Percentiles rank a stretch among this genome's conserved stretches.
Evolutionary conservation across 306 rosid species (phyloP).

Genomic region (Carpinus fangiana): DNA sequence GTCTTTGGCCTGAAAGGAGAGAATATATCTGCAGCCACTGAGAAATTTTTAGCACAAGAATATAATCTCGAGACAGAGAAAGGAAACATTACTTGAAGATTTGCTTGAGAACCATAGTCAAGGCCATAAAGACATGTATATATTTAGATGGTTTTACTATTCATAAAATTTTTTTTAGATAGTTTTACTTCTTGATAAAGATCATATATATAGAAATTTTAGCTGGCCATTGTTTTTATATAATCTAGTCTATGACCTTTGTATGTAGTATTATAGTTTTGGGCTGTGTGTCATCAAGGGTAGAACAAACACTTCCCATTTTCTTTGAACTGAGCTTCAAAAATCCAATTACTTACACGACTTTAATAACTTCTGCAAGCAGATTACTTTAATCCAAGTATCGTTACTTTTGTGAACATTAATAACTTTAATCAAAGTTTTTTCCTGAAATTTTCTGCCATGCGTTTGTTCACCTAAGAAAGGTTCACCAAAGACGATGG

Average conservation of each 20-base stretch:
- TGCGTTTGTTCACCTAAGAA: too few species aligned
- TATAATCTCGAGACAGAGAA: neutral
- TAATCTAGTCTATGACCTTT: neutral
- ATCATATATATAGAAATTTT: too few species aligned
- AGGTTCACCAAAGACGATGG: too few species aligned
- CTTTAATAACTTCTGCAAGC: neutral
- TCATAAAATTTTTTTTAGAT: neutral
- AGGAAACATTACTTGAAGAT: neutral
- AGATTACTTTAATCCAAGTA: too few species aligned
- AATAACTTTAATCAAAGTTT: too few species aligned
- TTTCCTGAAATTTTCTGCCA: too few species aligned
- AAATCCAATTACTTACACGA: neutral
- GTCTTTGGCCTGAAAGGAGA: neutral
- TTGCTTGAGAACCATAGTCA: neutral
- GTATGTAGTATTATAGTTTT: neutral
- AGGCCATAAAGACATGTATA: neutral
- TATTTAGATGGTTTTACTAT: neutral
- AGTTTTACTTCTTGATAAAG: neutral
- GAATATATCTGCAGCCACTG: neutral
- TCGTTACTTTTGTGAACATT: too few species aligned
- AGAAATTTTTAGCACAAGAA: neutral
- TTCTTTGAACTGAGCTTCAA: neutral
- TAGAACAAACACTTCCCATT: neutral
- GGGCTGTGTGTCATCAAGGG: neutral
- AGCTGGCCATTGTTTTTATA: neutral